A percentile compares a stretch with the other conserved stretches of the same genome.
These are phyloP conservation scores for Uncinocarpus reesii DNA, from an alignment of 2,329 filamentous ascomycete genomes.

Conservation along the genomic window DNA sequence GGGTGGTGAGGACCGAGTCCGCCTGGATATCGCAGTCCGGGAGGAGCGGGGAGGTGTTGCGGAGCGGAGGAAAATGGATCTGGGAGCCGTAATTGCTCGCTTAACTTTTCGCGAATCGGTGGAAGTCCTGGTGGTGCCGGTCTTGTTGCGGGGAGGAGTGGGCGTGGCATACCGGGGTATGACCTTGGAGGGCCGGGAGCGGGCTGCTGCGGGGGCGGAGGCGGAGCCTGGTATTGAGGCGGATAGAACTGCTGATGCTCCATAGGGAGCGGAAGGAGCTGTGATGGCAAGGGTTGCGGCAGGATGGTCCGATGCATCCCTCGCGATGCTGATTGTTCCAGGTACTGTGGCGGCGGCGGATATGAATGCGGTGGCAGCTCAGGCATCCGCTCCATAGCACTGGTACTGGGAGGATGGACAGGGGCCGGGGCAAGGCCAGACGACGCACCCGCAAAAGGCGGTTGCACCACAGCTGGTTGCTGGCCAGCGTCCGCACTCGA, in stretches of 20 bases:
- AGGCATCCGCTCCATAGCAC: constrained; percentile 16
- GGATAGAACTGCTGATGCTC: constrained; percentile 16
- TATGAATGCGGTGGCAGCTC: constrained; percentile 11
- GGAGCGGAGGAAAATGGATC: constrained; percentile 29
- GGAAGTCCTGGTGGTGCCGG: constrained; percentile 19
- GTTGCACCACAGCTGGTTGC: constrained; percentile 1
- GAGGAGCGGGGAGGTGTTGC: constrained; percentile 34
- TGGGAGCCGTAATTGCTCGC: constrained; percentile 28
- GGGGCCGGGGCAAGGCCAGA: neutral
- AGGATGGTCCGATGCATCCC: constrained; percentile 24
- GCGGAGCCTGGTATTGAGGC: constrained; percentile 19
- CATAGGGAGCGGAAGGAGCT: constrained; percentile 24
- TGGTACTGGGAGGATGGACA: constrained; percentile 1
- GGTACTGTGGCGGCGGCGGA: constrained; percentile 22
- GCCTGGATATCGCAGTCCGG: constrained; percentile 29
- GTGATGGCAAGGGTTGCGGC: constrained; percentile 25
- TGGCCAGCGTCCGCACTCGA: constrained; percentile 5
- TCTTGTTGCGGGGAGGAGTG: constrained; percentile 27
- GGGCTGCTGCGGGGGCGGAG: constrained; percentile 20
- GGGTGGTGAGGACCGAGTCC: constrained; percentile 9
- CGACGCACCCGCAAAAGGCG: neutral
- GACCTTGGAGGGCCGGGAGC: neutral
- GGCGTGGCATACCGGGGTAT: constrained; percentile 20
- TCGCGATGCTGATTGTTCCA: constrained; percentile 34
- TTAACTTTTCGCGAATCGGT: constrained; percentile 25